phyloP scores from a whole-genome alignment of 495 filamentous ascomycete species.

The Lasiosphaeria hispida region DNA sequence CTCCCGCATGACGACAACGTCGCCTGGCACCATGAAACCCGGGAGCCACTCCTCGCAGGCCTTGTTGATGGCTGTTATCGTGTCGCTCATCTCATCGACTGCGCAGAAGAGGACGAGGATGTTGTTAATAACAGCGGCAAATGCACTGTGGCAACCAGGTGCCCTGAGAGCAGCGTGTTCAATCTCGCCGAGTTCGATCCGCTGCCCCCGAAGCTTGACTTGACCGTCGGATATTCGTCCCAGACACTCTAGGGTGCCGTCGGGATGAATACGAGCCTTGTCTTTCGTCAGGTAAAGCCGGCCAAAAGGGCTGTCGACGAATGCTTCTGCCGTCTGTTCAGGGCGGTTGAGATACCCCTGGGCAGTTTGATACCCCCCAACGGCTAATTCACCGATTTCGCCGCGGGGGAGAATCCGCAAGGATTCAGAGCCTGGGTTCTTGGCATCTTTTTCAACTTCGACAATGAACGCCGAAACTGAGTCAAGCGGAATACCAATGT shows the following conservation, averaged over 20 bases:
- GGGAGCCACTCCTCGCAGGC: constrained; percentile 72
- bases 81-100: constrained; percentile 29
- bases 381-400: constrained; percentile 72
- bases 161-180: constrained; percentile 64
- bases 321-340: constrained; percentile 70
- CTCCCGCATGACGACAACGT: constrained; percentile 57
- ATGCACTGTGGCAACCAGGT: constrained; percentile 50
- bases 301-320: constrained; percentile 55
- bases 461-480: constrained; percentile 76
- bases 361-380: constrained; percentile 79
- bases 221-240: constrained; percentile 77
- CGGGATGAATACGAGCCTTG: constrained; percentile 63
- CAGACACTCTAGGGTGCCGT: constrained; percentile 74
- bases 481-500: constrained; percentile 70
- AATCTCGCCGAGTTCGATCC: constrained; percentile 80
- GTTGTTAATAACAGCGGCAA: constrained; percentile 58
- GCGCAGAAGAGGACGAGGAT: constrained; percentile 69
- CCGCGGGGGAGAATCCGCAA: constrained; percentile 60
- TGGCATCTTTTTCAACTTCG: constrained; percentile 27
- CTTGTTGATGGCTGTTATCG: constrained; percentile 43
- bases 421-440: constrained; percentile 16
- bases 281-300: constrained; percentile 85
- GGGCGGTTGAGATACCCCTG: constrained; percentile 78
- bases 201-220: constrained; percentile 77
- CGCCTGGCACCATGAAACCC: constrained; percentile 71